Evolutionary conservation across 23 red algal species (phyloP), one percentile per base, ranked within the genome.

Genomic region (Chondrus crispus): DNA sequence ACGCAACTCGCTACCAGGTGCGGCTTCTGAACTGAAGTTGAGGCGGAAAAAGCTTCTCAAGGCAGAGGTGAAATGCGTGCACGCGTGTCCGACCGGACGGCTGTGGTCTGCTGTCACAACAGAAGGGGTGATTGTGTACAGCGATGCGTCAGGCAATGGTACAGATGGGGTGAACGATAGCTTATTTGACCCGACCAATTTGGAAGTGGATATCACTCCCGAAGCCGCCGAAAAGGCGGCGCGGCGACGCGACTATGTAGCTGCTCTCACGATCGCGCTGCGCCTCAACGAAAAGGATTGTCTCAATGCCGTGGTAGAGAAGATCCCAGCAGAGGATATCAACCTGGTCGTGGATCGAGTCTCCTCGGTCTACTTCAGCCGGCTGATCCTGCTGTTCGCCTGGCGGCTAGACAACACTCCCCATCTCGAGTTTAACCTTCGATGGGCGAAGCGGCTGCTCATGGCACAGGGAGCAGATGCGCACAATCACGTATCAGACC

Each of bases 41-140:
- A 63, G 82, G 30, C 92, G 92, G 26, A 82, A 80, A 73, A 79
- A 88, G 53, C 41, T 88, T 19, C 43, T 94, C 26, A 88, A 81
- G 41, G 92, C 92, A 57, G 85, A 93, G 60, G 82, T 96, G 38
- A 85, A 62, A 46, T 91, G 84, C 62, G 88, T 98, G 10, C 39
- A 69, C 47, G 69, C 81, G 5, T 88, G 86, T 72, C 90, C 91
- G 4, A 88, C 87, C 3, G 92, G 88, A 57, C 71, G 86, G 35
- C 45, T 94, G 19, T 99, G 92, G 87, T 94, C 84, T 47, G 97
- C 92, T 0, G 95, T 96, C 20, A 99, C 97, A 58, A 57, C 91
- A 26, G 97, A 99, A 74, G 97, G 97, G 19, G 85, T 99, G 4
- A 49, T 99, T 11, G 70, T 96, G 19, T 99, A 95, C 70, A 72